Conservation (phyloP, 257 asterid genomes). For the Cruciata laevipes region DNA sequence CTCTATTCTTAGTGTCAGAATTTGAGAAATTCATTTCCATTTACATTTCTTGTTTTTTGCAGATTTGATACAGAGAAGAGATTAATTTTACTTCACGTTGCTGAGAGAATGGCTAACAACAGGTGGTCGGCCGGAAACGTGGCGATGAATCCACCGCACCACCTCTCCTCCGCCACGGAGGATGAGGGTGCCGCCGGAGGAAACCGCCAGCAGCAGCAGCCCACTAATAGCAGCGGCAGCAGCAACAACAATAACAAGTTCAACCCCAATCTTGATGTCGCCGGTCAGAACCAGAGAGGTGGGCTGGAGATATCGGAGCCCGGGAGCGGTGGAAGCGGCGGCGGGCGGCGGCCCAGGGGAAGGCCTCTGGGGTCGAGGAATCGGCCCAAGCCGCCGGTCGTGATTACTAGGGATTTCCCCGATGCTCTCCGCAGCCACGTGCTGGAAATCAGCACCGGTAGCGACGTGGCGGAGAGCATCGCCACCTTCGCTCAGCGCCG, state of each 20-base stretch:
- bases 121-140: constrained; percentile 73
- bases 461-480: constrained; percentile 52
- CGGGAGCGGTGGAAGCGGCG: constrained; percentile 34
- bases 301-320: constrained; percentile 46
- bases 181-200: constrained; percentile 28
- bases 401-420: constrained; percentile 62
- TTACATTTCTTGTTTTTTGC: constrained; percentile 3
- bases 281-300: constrained; percentile 35
- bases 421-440: constrained; percentile 72
- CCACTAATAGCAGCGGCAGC: constrained; percentile 38
- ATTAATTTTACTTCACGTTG: no score
- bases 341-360: constrained; percentile 58
- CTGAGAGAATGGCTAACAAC: constrained; percentile 41
- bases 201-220: constrained; percentile 5
- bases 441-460: constrained; percentile 51
- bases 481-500: constrained; percentile 51
- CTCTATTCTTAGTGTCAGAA: background rate
- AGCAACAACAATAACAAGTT: no score
- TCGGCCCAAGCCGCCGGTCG: constrained; percentile 60
- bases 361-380: constrained; percentile 72
- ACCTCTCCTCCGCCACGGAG: constrained; percentile 30
- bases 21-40: background rate
- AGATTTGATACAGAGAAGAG: constrained; percentile 1
- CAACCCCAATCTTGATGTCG: constrained; percentile 18
- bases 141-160: constrained; percentile 52